A percentile compares a stretch with the other conserved stretches of the same genome.
Evolutionary conservation across 768 basidiomycete genomes (phyloP).

Genomic region (Lyophyllum atratum): DNA sequence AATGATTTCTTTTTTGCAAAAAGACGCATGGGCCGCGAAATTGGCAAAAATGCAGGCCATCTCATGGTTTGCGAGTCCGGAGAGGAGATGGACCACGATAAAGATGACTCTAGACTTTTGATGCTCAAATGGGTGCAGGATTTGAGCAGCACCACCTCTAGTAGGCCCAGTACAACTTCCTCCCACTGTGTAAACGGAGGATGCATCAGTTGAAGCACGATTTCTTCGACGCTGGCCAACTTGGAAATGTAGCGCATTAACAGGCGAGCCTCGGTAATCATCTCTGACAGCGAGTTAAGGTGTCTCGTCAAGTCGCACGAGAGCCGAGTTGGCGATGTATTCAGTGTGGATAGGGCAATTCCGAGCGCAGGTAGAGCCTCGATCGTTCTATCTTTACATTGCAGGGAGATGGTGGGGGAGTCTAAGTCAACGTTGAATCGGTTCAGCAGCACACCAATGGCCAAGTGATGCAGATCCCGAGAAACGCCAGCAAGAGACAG

Average conservation of each 20-base stretch:
- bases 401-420: background rate
- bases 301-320: conserved; percentile 3
- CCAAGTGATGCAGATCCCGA: too few relatives aligned
- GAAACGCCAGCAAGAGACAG: too few relatives aligned
- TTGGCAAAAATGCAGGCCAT: background rate
- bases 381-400: background rate
- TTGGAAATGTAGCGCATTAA: background rate
- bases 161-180: background rate
- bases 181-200: conserved; percentile 1
- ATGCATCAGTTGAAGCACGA: conserved; percentile 1
- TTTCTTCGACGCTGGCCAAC: background rate
- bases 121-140: background rate
- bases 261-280: too few relatives aligned
- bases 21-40: too few relatives aligned
- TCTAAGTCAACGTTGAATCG: background rate
- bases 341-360: background rate
- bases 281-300: background rate
- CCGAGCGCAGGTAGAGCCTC: background rate
- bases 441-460: too few relatives aligned
- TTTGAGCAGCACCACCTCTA: background rate
- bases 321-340: background rate
- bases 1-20: background rate
- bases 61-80: background rate
- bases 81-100: background rate
- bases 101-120: background rate